Percentiles rank a stretch among this genome's conserved stretches.
phyloP scores from a whole-genome alignment of 768 basidiomycete genomes.

The Mycena latifolia region DNA sequence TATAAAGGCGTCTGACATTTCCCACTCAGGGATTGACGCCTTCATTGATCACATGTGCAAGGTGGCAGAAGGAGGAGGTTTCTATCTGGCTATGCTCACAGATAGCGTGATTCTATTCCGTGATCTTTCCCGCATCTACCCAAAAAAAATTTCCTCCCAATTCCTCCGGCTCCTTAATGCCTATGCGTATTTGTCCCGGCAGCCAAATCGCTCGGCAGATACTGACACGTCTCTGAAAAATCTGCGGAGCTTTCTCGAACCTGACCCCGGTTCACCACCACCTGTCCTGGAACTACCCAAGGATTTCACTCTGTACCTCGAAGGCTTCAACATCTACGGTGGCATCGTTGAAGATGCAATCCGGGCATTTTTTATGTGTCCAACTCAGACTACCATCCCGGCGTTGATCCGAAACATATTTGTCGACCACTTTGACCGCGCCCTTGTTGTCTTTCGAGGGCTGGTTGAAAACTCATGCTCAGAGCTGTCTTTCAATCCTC shows the following conservation, averaged over 20 bases:
- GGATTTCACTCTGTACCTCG: neutral
- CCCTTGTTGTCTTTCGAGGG: neutral
- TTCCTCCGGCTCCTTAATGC: conserved; percentile 14
- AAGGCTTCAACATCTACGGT: neutral
- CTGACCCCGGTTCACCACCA: neutral
- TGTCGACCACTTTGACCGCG: conserved; percentile 5
- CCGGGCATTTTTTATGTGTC: neutral
- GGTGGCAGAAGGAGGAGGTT: neutral
- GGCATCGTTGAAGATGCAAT: neutral
- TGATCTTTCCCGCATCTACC: neutral
- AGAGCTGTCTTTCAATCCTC: too few relatives aligned
- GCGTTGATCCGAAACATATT: neutral
- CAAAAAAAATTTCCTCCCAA: neutral
- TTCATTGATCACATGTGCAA: conserved; percentile 14
- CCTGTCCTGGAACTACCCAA: neutral
- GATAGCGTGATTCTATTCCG: conserved; percentile 7
- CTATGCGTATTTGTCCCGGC: neutral
- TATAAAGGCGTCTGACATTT: neutral
- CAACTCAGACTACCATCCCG: too few relatives aligned
- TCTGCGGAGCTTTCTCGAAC: conserved; percentile 16
- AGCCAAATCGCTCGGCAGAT: neutral
- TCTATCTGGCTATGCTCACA: conserved; percentile 2
- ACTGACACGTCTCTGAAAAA: neutral
- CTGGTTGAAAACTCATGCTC: neutral
- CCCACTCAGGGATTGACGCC: neutral